Base-by-base conservation (phyloP, 768 basidiomycete species). In the Hericium erinaceus region DNA sequence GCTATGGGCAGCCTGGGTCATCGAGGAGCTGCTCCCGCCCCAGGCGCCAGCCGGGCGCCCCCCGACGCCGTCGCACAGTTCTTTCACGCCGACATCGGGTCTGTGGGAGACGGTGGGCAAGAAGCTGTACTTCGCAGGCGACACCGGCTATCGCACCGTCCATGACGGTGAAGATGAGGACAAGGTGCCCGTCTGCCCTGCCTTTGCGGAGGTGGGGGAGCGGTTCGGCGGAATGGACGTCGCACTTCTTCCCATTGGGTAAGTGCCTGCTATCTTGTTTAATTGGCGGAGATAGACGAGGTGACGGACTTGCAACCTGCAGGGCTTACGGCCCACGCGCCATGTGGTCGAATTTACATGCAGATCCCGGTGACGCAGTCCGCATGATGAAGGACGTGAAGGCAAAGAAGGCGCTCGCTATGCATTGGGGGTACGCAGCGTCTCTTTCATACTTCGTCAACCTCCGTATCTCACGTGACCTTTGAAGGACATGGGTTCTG, bases 241-340 rank as follows among this genome's bases (percentile, higher is more conserved):
- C 37, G 83, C 83, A 4, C 66, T 87, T 67, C 83, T 89, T 58
- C 87, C 87, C 0, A 87, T 87, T n/a, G 80, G 83, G 77, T 79
- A 71, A 65, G 66, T 68, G 57, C 40, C 39, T 15, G 52, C 12
- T 13, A 18, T 46, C 4, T 28, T 49, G 46, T n/a, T 20, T 11
- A 13, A 39, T 40, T 22, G 10, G 10, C 37, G 20, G 39, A 59
- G 26, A 9, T 16, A 9, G 3, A 10, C 67, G 33, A 33, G 33
- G 9, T 33, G 9, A 33, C 9, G 33, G 33, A 33, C 33, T 64
- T n/a, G 48, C 69, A 54, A 68, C 68, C 28, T 9, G 8, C 69
- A 87, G 87, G 3, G 84, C 82, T 8, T 86, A 85, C 67, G 58
- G 68, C 5, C 83, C 85, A 1, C 72, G 81, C n/a, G 64, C 69